phyloP scores from a whole-genome alignment of 2,329 filamentous ascomycete genomes.

The Aspergillus brasiliensis region DNA sequence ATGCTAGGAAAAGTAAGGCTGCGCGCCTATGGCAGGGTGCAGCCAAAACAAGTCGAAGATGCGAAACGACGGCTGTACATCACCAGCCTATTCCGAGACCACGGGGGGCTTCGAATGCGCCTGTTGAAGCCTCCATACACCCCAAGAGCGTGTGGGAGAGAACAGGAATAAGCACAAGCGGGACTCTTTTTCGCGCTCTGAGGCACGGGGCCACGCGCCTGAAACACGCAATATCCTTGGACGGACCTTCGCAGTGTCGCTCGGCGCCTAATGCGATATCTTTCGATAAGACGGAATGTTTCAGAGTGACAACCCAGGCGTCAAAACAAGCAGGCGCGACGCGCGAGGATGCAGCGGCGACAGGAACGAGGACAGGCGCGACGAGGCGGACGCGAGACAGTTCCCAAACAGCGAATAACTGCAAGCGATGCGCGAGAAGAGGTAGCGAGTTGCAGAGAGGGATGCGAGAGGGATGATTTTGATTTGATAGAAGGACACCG shows the following conservation, averaged over 20 bases:
- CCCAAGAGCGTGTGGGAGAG: conserved; percentile 1
- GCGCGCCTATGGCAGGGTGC: conserved; percentile 22
- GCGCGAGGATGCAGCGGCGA: conserved; percentile 28
- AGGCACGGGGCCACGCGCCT: conserved; percentile 20
- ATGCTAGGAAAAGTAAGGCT: conserved; percentile 28
- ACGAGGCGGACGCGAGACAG: conserved; percentile 19
- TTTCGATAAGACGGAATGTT: conserved; percentile 33
- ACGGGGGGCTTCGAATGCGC: conserved; percentile 18
- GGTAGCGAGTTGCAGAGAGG: conserved; percentile 13
- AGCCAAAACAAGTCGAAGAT: conserved; percentile 19
- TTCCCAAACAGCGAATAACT: conserved; percentile 17
- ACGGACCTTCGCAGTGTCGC: conserved; percentile 3
- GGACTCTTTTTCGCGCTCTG: conserved; percentile 14
- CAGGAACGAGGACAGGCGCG: conserved; percentile 20
- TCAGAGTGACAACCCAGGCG: conserved; percentile 29
- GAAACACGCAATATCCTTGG: conserved; percentile 16
- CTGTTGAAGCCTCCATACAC: conserved; percentile 22
- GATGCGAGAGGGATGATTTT: conserved; percentile 7
- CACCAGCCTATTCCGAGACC: conserved; percentile 29
- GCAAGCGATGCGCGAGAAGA: conserved; percentile 18
- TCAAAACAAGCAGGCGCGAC: conserved; percentile 26
- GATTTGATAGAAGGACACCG: conserved; percentile 19
- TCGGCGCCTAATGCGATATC: conserved; percentile 18
- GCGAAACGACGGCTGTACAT: conserved; percentile 26
- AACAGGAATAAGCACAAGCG: neutral